Conservation (phyloP, 176 grass and related monocot species). For the Elaeis guineensis region DNA sequence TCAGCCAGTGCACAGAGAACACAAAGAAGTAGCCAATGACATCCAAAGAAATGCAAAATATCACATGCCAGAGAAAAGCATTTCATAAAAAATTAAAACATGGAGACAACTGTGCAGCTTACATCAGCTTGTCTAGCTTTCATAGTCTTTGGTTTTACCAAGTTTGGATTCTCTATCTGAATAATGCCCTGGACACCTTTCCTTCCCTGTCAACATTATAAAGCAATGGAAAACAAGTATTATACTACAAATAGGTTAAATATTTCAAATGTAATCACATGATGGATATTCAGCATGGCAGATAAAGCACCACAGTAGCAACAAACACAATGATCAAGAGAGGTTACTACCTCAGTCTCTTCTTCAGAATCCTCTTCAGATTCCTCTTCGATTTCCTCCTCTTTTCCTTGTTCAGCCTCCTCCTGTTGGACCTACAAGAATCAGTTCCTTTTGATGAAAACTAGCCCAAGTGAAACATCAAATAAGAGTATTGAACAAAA, state of each 20-base stretch:
- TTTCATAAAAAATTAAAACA: constrained; percentile 8
- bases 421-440: constrained; percentile 36
- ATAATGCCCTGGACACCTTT: constrained; percentile 84
- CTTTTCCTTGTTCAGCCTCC: constrained; percentile 51
- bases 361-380: constrained; percentile 67
- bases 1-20: no score
- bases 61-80: neutral
- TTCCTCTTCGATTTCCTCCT: constrained; percentile 62
- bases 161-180: constrained; percentile 94
- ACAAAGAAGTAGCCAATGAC: no score
- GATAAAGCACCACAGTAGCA: constrained; percentile 8
- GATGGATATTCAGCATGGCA: neutral
- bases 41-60: neutral
- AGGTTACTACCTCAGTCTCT: constrained; percentile 37
- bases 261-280: constrained; percentile 4
- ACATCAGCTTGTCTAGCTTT: constrained; percentile 97
- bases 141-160: constrained; percentile 71
- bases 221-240: constrained; percentile 2
- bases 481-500: no score
- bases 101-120: constrained; percentile 35
- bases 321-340: neutral
- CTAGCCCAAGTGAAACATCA: neutral
- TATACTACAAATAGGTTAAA: neutral
- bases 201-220: constrained; percentile 50
- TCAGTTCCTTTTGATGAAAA: constrained; percentile 5